Base-by-base conservation (phyloP, 2,329 filamentous ascomycete genomes). In the Trichoderma aggressivum region DNA sequence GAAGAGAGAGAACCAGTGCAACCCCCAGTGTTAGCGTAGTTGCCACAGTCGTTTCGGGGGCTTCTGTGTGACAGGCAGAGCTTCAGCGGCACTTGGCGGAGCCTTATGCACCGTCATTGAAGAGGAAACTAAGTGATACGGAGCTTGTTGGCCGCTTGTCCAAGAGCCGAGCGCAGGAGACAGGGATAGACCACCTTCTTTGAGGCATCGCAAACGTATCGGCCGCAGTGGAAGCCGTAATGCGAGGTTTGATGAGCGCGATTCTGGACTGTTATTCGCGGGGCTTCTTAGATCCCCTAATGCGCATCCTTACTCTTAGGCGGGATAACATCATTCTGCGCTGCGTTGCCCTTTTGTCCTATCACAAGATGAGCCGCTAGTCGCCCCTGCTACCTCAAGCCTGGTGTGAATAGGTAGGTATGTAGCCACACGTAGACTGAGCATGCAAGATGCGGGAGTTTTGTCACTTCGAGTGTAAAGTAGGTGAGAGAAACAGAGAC, bases 41-140 rank as follows among this genome's bases (percentile, higher is more conserved):
- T 63, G 58, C 62, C 62, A 71, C 70, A 55, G 7, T 47, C 58
- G 43, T 68, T 58, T 68, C 36, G 28, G 24, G 26, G 53, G 34
- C 50, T 50, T 50, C 50, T 65, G 14, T 26, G 21, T 65, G 68
- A 65, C 34, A 63, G 43, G 43, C 43, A 50, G 68, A 58, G 28
- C 43, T 58, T 70, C 58, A 28, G 18, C 18, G 21, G 50, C 34
- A 43, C 18, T 43, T 28, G 21, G 21, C 30, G 39, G 39, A 39
- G 28, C 24, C n/a, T 11, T 61, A 55, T 71, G 55, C 30, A 55
- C n/a, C 65, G 34, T 36, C 43, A 24, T 24, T 28, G 28, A 18
- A 60, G n/a, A n/a, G 24, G 26, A 67, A 36, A 71, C 32, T 26
- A 55, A 64, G 55, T 30, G 26, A 32, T 30, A 18, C 36, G 32